Evolutionary conservation across 73 alveolate species (phyloP).

Genomic region (Paraurostyla sp.): DNA sequence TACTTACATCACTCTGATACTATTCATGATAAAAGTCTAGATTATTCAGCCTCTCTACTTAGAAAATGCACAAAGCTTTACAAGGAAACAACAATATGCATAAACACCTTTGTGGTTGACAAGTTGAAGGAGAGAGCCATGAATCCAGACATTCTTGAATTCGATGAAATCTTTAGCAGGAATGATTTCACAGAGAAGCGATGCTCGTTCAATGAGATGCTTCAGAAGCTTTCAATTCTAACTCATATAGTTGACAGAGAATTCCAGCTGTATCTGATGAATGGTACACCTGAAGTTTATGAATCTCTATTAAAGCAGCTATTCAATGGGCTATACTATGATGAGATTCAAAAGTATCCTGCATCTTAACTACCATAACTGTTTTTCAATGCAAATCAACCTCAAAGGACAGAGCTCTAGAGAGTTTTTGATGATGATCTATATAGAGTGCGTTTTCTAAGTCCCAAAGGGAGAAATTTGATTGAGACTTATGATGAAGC

Average conservation of each 20-base stretch:
- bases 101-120: not conserved
- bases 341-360: not conserved
- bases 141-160: conserved; percentile 45
- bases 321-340: conserved; percentile 13
- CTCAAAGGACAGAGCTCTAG: not conserved
- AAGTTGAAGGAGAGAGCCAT: not conserved
- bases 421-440: conserved; percentile 26
- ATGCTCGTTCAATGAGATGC: not conserved
- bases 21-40: not conserved
- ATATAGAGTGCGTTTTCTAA: not conserved
- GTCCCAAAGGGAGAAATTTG: not conserved
- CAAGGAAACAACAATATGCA: conserved; percentile 34
- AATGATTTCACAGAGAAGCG: not conserved
- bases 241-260: conserved; percentile 23
- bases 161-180: conserved; percentile 49
- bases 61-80: conserved; percentile 48
- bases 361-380: not conserved
- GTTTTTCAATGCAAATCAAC: not conserved
- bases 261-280: not conserved
- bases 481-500: conserved; percentile 48
- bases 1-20: not conserved
- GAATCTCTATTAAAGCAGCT: not conserved
- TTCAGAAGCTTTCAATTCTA: conserved; percentile 18
- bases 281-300: not conserved
- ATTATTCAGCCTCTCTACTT: conserved; percentile 33